These are phyloP conservation scores for Pichia rugopelliculosa DNA, from an alignment of 805 yeast genomes.

Conservation along the genomic window DNA sequence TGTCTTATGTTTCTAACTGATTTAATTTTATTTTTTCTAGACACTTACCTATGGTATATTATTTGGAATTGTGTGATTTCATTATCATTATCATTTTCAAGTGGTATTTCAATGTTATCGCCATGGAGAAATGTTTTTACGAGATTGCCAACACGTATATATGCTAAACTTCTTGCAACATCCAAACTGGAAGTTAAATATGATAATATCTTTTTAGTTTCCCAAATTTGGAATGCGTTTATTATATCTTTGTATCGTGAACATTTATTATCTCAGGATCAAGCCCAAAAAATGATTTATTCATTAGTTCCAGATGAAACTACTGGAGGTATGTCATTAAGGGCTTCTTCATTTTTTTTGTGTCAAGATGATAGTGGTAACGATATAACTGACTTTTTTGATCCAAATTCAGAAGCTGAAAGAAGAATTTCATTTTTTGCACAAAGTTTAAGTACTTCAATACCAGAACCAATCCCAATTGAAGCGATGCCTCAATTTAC, in stretches of 20 bases:
- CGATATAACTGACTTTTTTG: slow-evolving; percentile 34
- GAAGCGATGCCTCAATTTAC: slow-evolving; percentile 44
- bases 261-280: slow-evolving; percentile 44
- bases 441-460: slow-evolving; percentile 40
- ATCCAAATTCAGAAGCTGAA: slow-evolving; percentile 42
- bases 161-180: slow-evolving; percentile 38
- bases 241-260: slow-evolving; percentile 48
- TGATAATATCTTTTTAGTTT: slow-evolving; percentile 33
- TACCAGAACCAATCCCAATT: slow-evolving; percentile 42
- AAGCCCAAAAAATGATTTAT: slow-evolving; percentile 30
- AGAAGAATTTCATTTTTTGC: slow-evolving; percentile 48
- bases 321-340: slow-evolving; percentile 30
- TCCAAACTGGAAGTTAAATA: slow-evolving; percentile 39
- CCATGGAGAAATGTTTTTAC: slow-evolving; percentile 53
- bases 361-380: slow-evolving; percentile 40
- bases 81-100: slow-evolving; percentile 39
- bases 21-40: slow-evolving; percentile 43
- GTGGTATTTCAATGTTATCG: slow-evolving; percentile 48
- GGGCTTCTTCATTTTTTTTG: slow-evolving; percentile 40
- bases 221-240: slow-evolving; percentile 50
- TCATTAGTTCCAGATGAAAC: slow-evolving; percentile 44
- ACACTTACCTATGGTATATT: slow-evolving; percentile 52
- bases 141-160: slow-evolving; percentile 43
- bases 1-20: slow-evolving; percentile 37
- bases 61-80: slow-evolving; percentile 49